phyloP scores from a whole-genome alignment of 1,139 yeast genomes.

The Yamadazyma pseudoaaseri region DNA sequence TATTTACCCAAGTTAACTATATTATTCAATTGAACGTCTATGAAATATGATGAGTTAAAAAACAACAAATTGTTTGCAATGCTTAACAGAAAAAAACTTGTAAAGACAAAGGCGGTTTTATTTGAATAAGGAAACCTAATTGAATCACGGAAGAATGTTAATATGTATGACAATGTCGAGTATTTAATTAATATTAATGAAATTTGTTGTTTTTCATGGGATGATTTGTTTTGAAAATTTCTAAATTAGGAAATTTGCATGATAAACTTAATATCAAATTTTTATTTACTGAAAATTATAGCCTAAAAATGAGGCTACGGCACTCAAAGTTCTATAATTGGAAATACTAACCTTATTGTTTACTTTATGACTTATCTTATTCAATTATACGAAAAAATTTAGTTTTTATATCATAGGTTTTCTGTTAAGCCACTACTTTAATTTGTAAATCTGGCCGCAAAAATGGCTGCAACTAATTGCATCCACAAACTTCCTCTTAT shows the following conservation, averaged over 20 bases:
- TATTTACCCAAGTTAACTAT: too few relatives aligned
- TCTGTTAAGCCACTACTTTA: neutral
- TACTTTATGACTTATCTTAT: too few relatives aligned
- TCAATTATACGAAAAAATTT: neutral
- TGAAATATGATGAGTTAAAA: too few relatives aligned
- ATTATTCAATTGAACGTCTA: too few relatives aligned
- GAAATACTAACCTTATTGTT: neutral
- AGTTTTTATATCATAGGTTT: too few relatives aligned
- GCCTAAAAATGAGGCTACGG: too few relatives aligned
- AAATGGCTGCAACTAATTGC: neutral
- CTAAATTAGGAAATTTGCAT: conserved; percentile 3
- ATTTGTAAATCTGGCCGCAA: neutral
- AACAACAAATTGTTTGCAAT: too few relatives aligned
- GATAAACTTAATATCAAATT: too few relatives aligned
- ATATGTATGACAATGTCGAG: conserved; percentile 5
- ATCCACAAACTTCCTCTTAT: neutral
- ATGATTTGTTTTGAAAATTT: conserved; percentile 1
- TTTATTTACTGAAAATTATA: too few relatives aligned
- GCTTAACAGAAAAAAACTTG: neutral
- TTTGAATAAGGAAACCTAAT: conserved; percentile 7
- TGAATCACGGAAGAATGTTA: conserved; percentile 6
- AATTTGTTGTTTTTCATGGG: conserved; percentile 4
- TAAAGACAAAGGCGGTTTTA: conserved; percentile 1
- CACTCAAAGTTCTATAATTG: neutral
- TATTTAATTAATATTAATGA: conserved; percentile 1